These are phyloP conservation scores for Nectriaceae sp. DNA, from an alignment of 2,329 filamentous ascomycete genomes.

Conservation along the genomic window DNA sequence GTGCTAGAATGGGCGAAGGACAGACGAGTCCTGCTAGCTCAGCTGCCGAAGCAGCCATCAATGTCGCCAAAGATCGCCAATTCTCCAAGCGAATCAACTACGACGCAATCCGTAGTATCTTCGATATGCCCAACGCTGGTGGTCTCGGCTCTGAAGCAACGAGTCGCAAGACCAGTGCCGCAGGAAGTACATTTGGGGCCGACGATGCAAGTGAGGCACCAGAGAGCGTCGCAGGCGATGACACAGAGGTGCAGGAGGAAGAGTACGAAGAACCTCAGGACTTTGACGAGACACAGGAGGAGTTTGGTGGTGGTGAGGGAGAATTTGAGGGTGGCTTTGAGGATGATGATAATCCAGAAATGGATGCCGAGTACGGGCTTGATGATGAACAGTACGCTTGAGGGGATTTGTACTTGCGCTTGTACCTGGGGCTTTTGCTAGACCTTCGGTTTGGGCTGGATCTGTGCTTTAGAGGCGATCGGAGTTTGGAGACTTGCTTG, in stretches of 20 bases:
- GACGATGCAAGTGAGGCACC: conserved; percentile 39
- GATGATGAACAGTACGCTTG: conserved; percentile 26
- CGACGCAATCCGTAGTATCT: conserved; percentile 60
- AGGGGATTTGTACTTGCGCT: no score
- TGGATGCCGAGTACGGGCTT: conserved; percentile 40
- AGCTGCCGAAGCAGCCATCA: conserved; percentile 68
- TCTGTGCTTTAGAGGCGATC: no score
- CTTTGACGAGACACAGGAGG: conserved; percentile 34
- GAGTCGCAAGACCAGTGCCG: conserved; percentile 45
- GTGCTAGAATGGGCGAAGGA: conserved; percentile 63
- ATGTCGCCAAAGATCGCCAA: conserved; percentile 66
- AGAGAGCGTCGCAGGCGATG: conserved; percentile 39
- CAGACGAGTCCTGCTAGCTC: conserved; percentile 67
- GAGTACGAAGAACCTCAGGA: conserved; percentile 38
- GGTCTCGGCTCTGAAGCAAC: conserved; percentile 53
- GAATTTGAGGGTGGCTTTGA: conserved; percentile 36
- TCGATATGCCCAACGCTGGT: conserved; percentile 47
- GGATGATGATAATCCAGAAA: conserved; percentile 39
- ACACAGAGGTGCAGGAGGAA: conserved; percentile 35
- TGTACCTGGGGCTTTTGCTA: no score
- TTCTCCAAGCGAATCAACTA: conserved; percentile 80
- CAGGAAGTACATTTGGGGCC: conserved; percentile 37
- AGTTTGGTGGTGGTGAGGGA: conserved; percentile 33
- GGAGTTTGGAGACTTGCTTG: no score
- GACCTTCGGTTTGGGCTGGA: no score